These are phyloP conservation scores for Darksidea phi DNA, from an alignment of 495 filamentous ascomycete genomes.

Conservation along the genomic window DNA sequence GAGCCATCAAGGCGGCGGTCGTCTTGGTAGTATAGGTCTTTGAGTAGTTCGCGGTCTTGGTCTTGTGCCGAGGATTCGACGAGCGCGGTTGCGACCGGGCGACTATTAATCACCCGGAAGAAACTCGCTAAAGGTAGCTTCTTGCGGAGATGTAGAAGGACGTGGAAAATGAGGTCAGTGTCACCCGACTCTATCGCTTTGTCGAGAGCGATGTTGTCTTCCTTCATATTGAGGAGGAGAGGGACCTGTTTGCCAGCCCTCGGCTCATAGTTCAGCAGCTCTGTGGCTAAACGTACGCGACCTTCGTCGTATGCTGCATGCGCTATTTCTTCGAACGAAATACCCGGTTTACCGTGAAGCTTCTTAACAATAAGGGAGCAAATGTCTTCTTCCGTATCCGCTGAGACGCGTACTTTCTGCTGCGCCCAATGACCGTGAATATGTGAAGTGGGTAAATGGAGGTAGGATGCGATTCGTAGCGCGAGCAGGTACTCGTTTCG, in stretches of 20 bases:
- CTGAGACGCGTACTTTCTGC: conserved; percentile 82
- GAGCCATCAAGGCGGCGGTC: conserved; percentile 88
- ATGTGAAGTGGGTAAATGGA: conserved; percentile 79
- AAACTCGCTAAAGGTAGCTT: conserved; percentile 88
- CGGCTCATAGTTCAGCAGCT: conserved; percentile 88
- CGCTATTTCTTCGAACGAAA: conserved; percentile 92
- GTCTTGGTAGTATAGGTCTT: conserved; percentile 97
- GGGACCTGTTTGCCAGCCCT: conserved; percentile 94
- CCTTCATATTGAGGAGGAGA: conserved; percentile 90
- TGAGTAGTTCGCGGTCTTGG: conserved; percentile 79
- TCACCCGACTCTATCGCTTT: conserved; percentile 97
- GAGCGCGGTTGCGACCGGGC: conserved; percentile 83
- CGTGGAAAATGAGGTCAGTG: conserved; percentile 85
- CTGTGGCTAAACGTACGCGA: conserved; percentile 77
- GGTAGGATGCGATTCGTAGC: conserved; percentile 81
- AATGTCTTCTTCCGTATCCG: conserved; percentile 82
- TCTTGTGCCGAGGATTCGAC: conserved; percentile 78
- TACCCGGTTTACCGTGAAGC: conserved; percentile 79
- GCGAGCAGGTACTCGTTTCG: conserved; percentile 90
- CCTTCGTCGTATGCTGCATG: conserved; percentile 96
- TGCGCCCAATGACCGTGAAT: conserved; percentile 97
- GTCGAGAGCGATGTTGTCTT: conserved; percentile 91
- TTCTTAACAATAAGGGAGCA: conserved; percentile 85
- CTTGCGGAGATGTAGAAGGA: conserved; percentile 83
- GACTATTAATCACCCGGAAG: conserved; percentile 85